Evolutionary conservation across 495 filamentous ascomycete genomes (phyloP), one percentile per base, ranked within the genome.

Genomic region (Hapsidospora chrysogenum): DNA sequence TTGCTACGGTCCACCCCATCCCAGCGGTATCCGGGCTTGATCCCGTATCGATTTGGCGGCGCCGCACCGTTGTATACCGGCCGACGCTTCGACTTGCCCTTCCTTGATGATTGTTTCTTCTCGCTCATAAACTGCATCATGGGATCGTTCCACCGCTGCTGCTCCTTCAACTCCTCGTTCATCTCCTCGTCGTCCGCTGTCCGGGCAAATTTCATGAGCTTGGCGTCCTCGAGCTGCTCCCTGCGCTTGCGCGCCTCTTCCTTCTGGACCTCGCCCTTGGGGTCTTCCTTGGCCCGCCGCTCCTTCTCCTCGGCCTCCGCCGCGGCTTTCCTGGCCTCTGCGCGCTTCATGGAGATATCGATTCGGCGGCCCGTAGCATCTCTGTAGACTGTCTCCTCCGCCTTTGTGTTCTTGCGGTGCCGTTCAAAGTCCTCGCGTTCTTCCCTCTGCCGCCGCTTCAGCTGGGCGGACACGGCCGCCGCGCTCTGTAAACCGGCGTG

Each of bases 1-100:
- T 81, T 97, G 15, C 78, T 66, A 43, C 89, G 64, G 70, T 97
- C 92, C 27, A 97, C 92, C 10, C 92, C 92, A 72, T 99, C 89
- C 89, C 89, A 99, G 46, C 78, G 58, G 61, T 92, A 78, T 6
- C 89, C 92, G 2, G 89, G 89, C 41, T 76, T 59, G 41, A 96
- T 96, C 13, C 83, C 81, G 66, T 94, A 96, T 37, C 89, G 68
- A 72, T 99, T 99, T 41, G 89, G 89, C 55, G 73, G 57, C 36
- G 74, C 80, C 0, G 75, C 61, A 0, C 87, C 89, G 41, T 73
- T 60, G 54, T 95, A 99, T 15, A 85, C 47, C 32, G 83, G 82
- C 46, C 66, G 76, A 27, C 82, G 77, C 49, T 58, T 63, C n/a
- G 55, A 44, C 33, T 28, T 48, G 1, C 41, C 41, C 17, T 23